Evolutionary conservation across 768 basidiomycete species (phyloP), one percentile per base, ranked within the genome.

Genomic region (Pholiota molesta): DNA sequence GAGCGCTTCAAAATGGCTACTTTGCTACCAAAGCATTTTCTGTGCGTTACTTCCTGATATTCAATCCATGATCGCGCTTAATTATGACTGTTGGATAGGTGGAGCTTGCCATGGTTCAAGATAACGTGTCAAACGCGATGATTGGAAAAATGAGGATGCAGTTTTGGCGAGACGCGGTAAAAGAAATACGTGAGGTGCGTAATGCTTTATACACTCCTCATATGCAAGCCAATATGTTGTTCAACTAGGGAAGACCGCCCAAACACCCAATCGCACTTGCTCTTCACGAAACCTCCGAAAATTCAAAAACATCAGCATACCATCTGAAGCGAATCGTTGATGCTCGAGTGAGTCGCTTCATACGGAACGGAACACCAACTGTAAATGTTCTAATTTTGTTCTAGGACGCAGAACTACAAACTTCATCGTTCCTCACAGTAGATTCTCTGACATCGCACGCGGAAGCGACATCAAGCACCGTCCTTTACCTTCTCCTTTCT

Each of bases 121-220:
- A 95, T 63, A 78, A 81, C 40, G 89, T 92, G 14, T 91, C 91
- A 17, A 90, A 89, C 61, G 71, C 84, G 37, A 79, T 83, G 40
- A 86, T 95, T 59, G 93, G 92, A n/a, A 85, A 86, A 71, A 91
- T 94, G 83, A 82, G 91, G 65, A 84, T 93, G 79, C 88, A 94
- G 71, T 95, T 94, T 72, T 95, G 93, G 93, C 84, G 86, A 67
- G 92, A 95, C 69, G 87, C 90, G 13, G 69, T 94, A 28, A 90
- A 87, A 68, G 82, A 76, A 52, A 84, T 93, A 21, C 77, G 77
- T 68, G 83, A 89, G 70, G 93, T 90, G 68, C 72, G 81, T 73
- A 35, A 29, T 14, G 51, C 40, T 33, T 53, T 10, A 19, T 59
- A 28, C 26, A 39, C 54, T 31, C 61, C 65, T 53, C 66, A 64